These are phyloP conservation scores for Fagopyrum tataricum DNA, from an alignment of 148 eudicot species.

Conservation along the genomic window DNA sequence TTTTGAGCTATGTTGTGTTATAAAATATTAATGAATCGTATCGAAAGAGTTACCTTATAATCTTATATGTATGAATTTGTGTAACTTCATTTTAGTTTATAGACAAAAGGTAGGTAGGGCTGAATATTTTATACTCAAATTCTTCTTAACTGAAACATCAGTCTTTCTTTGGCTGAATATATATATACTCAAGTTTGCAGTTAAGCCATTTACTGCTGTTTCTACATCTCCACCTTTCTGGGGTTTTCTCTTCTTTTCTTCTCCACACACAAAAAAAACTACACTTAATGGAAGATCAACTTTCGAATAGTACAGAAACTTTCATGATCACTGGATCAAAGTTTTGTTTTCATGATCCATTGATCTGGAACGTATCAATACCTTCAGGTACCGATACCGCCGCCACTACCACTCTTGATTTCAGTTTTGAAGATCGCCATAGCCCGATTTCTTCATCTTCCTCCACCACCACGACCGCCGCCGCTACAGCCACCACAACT, in stretches of 20 bases:
- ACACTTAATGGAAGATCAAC: slow-evolving; percentile 4
- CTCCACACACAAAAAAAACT: background rate
- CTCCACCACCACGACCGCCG: background rate
- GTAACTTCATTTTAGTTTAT: background rate
- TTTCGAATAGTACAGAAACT: background rate
- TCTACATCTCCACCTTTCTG: background rate
- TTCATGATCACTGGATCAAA: slow-evolving; percentile 9
- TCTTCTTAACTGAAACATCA: slow-evolving; percentile 14
- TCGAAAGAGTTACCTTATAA: no score
- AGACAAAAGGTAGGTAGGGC: slow-evolving; percentile 20
- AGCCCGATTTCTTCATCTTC: background rate
- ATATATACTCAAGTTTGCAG: background rate
- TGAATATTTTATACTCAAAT: slow-evolving; percentile 18
- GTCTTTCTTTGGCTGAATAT: background rate
- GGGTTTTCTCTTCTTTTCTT: background rate
- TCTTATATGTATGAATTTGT: no score
- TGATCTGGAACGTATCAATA: background rate
- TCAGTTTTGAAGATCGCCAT: background rate
- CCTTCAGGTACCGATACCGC: background rate
- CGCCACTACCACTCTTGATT: background rate
- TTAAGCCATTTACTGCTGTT: background rate
- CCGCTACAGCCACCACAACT: background rate
- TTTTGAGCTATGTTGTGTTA: no score
- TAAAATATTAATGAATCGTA: no score
- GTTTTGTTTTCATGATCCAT: slow-evolving; percentile 2